Conservation (phyloP, 208 protist species). For the Trypanosoma boissoni region DNA sequence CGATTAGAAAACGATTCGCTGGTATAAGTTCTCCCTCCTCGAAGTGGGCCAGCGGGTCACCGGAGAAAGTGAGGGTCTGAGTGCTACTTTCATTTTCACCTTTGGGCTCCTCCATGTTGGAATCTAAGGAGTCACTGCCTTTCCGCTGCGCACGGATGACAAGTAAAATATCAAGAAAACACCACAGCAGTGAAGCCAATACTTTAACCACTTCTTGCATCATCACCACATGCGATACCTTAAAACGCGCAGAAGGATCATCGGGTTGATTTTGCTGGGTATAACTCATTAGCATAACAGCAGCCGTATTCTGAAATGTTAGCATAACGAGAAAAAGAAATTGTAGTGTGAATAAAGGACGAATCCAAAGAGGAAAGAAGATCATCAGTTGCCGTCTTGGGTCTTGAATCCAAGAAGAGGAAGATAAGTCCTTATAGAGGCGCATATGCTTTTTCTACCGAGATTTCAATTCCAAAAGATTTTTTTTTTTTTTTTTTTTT, state of each 20-base stretch:
- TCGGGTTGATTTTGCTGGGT: slow-evolving; percentile 13
- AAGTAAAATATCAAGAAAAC: slow-evolving; percentile 7
- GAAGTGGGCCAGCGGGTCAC: too few species aligned
- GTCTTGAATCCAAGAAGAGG: not conserved
- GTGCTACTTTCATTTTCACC: too few species aligned
- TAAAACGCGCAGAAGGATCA: not conserved
- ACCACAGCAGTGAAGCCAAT: slow-evolving; percentile 15
- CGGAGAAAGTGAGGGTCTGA: too few species aligned
- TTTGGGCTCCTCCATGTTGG: too few species aligned
- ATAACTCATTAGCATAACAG: slow-evolving; percentile 27
- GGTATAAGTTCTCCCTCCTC: too few species aligned
- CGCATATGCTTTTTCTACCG: too few species aligned
- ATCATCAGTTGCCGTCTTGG: not conserved
- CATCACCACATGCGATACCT: slow-evolving; percentile 16
- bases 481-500: not conserved
- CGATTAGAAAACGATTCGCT: too few species aligned
- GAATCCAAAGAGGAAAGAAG: not conserved
- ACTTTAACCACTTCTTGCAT: slow-evolving; percentile 21
- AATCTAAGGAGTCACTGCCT: not conserved
- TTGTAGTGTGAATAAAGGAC: slow-evolving; percentile 7
- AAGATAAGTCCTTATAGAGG: too few species aligned
- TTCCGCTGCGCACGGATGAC: not conserved
- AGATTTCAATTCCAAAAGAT: not conserved
- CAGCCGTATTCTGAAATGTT: slow-evolving; percentile 21
- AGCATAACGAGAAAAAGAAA: slow-evolving; percentile 17